Conservation (phyloP, 768 basidiomycete species). For the Gyrodon lividus region DNA sequence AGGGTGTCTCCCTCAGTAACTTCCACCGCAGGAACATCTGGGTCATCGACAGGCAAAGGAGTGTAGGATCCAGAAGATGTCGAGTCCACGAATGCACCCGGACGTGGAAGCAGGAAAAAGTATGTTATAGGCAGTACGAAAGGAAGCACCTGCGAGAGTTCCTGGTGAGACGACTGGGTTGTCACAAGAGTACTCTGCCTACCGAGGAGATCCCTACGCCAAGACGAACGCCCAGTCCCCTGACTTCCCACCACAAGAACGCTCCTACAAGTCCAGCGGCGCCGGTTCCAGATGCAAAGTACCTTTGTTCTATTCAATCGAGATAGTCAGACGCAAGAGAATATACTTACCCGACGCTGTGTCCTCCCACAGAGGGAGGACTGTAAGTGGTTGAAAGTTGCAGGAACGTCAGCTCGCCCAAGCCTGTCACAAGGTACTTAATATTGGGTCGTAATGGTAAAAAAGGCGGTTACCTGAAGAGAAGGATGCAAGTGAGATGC, state of each 20-base stretch:
- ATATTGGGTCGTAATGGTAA: background rate
- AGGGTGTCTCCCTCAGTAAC: slow-evolving; percentile 32
- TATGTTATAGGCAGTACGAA: slow-evolving; percentile 76
- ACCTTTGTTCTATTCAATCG: slow-evolving; percentile 41
- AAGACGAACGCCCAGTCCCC: slow-evolving; percentile 75
- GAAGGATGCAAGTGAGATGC: slow-evolving; percentile 81
- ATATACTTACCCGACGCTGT: slow-evolving; percentile 69
- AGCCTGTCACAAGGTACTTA: slow-evolving; percentile 46
- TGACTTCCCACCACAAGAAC: slow-evolving; percentile 91
- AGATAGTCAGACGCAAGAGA: background rate
- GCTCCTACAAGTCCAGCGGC: slow-evolving; percentile 93
- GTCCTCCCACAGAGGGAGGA: slow-evolving; percentile 67
- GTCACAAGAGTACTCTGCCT: slow-evolving; percentile 23
- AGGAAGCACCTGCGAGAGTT: slow-evolving; percentile 64
- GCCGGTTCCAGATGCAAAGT: slow-evolving; percentile 93
- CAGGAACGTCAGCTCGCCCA: slow-evolving; percentile 93
- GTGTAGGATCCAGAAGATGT: slow-evolving; percentile 37
- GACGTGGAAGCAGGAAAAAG: slow-evolving; percentile 71
- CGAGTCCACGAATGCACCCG: slow-evolving; percentile 47
- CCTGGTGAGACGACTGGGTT: slow-evolving; percentile 1
- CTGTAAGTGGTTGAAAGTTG: slow-evolving; percentile 87
- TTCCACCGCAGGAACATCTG: slow-evolving; percentile 14
- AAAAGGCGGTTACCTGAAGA: slow-evolving; percentile 60
- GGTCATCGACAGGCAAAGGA: slow-evolving; percentile 36
- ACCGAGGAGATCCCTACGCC: slow-evolving; percentile 87